Conservation (phyloP, 768 basidiomycete genomes). For the Podaxis sp. region DNA sequence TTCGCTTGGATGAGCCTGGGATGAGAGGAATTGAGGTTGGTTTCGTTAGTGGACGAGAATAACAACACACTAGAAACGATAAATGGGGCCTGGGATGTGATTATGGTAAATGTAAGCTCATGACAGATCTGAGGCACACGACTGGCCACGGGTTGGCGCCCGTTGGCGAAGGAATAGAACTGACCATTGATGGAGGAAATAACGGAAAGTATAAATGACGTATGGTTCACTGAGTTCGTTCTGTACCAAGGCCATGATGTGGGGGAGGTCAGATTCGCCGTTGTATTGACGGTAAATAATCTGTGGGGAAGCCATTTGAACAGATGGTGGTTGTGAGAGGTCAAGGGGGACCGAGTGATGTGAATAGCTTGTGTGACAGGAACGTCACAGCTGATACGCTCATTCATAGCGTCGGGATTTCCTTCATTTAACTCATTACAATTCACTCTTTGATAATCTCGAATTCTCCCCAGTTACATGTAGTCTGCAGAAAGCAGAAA, state of each 20-base stretch:
- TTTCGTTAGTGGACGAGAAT: background rate
- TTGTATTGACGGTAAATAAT: constrained; percentile 69
- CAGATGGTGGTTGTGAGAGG: constrained; percentile 14
- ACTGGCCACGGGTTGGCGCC: constrained; percentile 14
- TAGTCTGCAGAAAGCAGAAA: too few relatives aligned
- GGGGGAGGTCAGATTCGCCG: constrained; percentile 74
- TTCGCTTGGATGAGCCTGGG: constrained; percentile 55
- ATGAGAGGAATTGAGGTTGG: background rate
- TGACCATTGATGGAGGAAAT: constrained; percentile 95
- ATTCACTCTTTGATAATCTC: background rate
- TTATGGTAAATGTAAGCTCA: constrained; percentile 15
- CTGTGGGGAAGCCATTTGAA: constrained; percentile 17
- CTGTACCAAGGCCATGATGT: constrained; percentile 85
- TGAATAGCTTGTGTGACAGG: background rate
- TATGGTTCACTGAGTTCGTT: constrained; percentile 94
- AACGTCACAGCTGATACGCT: constrained; percentile 4
- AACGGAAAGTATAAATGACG: constrained; percentile 93
- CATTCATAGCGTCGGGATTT: background rate
- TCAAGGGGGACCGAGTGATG: constrained; percentile 12
- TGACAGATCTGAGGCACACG: constrained; percentile 25
- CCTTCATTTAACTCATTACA: background rate
- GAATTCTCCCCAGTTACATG: background rate
- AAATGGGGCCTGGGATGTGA: constrained; percentile 74
- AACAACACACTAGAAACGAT: constrained; percentile 60
- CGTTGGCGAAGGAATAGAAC: constrained; percentile 23